These are phyloP conservation scores for Cyclocybe aegerita DNA, from an alignment of 768 basidiomycete species.

Conservation along the genomic window DNA sequence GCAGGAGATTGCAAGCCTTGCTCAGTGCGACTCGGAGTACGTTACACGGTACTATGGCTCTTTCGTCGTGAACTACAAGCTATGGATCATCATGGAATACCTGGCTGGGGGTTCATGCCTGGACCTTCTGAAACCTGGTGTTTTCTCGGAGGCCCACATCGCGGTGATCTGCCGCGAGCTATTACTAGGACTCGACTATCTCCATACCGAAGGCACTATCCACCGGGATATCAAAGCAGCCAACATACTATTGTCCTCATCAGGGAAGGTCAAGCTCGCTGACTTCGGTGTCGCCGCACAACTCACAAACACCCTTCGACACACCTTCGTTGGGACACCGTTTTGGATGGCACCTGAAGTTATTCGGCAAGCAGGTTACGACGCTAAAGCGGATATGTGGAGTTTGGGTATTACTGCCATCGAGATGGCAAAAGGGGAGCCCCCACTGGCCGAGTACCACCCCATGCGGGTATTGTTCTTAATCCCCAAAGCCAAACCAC, in stretches of 20 bases:
- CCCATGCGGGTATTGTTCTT: constrained; percentile 98
- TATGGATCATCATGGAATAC: constrained; percentile 99
- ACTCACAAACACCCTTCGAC: constrained; percentile 88
- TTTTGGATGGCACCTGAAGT: constrained; percentile 99
- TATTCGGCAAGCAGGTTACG: constrained; percentile 95
- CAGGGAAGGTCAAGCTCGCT: constrained; percentile 94
- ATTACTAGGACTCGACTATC: constrained; percentile 89
- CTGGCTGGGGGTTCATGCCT: constrained; percentile 98
- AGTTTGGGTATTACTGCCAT: constrained; percentile 97
- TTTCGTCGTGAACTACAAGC: constrained; percentile 94
- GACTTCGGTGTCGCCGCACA: constrained; percentile 99
- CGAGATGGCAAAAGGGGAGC: constrained; percentile 97
- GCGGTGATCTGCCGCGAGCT: constrained; percentile 94
- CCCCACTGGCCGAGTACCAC: constrained; percentile 95
- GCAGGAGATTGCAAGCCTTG: constrained; percentile 95
- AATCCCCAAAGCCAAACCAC: constrained; percentile 95
- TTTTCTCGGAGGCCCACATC: constrained; percentile 91
- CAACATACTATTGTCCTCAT: constrained; percentile 87
- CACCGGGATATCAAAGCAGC: constrained; percentile 99
- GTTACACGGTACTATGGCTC: constrained; percentile 97
- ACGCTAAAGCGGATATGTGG: constrained; percentile 97
- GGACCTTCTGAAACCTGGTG: constrained; percentile 89
- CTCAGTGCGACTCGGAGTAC: constrained; percentile 94
- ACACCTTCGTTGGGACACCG: constrained; percentile 97
- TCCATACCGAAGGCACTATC: constrained; percentile 95